Base-by-base conservation (phyloP, 148 eudicot genomes). In the Nepenthes mirabilis region DNA sequence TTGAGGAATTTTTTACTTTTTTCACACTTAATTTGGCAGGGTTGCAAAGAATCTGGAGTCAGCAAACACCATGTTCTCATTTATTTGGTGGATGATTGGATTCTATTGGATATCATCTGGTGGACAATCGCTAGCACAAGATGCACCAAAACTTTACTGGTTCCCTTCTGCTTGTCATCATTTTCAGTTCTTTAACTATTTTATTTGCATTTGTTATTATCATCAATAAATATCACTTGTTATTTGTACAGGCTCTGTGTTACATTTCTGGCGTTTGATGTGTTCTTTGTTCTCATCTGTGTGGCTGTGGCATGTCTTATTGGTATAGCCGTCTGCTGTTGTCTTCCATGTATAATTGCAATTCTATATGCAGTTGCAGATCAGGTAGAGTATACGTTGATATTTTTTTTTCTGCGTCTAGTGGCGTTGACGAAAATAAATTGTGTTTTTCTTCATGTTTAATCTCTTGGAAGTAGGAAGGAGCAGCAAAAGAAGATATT, bases 61-160 rank as follows among this genome's bases (percentile, higher is more conserved):
- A 45, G 91, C 91, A 54, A 89, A 86, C 66, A 82, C 97, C 1
- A 89, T 86, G 91, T 84, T 86, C 73, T 86, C 99, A 1, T 94
- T 94, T 67, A 89, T 94, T 73, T 94, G 99, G 99, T 94, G 99
- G 99, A 89, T 89, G 58, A 75, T 86, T 70, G 99, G 99, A 59
- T 84, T 94, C 84, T 94, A 89, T 67, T 94, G 99, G 99, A 75
- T 94, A 55, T 83, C 89, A 47, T 80, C 90, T 63, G 97, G 91
- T 34, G 95, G 97, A n/a, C 75, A 78, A 58, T 61, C 60, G 61
- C 68, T 94, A 75, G 76, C 81, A 11, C 66, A 63, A 10, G 85
- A 81, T 64, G 77, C 99, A 52, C 99, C 99, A 47, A 82, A 79
- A 66, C 84, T 94, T 69, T 89, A 86, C 76, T 89, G 99, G 99